phyloP scores from a whole-genome alignment of 2,329 filamentous ascomycete species.

The Fusarium stilboides region DNA sequence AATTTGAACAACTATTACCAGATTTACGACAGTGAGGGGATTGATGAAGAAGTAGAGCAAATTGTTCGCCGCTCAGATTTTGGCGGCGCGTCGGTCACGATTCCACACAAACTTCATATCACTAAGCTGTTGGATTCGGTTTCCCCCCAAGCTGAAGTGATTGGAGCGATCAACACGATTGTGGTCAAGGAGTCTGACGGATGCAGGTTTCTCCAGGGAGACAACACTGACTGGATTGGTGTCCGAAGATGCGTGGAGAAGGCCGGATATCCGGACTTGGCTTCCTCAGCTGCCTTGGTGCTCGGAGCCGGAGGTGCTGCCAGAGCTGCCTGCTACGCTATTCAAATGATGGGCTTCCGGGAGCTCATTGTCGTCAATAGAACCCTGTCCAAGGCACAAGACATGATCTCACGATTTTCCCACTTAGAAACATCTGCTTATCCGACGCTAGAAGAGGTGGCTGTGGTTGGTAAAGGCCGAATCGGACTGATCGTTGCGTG shows the following conservation, averaged over 20 bases:
- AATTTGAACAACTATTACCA: neutral
- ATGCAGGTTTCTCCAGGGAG: neutral
- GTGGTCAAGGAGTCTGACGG: neutral
- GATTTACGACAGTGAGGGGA: slow-evolving; percentile 15
- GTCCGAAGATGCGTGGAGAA: slow-evolving; percentile 13
- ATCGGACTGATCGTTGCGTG: neutral
- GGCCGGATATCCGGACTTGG: neutral
- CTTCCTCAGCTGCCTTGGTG: neutral
- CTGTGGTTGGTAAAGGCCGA: no score
- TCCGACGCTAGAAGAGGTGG: no score
- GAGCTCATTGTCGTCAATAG: slow-evolving; percentile 12
- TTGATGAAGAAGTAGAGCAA: slow-evolving; percentile 3
- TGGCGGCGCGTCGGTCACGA: slow-evolving; percentile 9
- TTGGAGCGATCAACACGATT: slow-evolving; percentile 8
- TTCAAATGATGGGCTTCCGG: neutral
- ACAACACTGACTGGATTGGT: slow-evolving; percentile 17
- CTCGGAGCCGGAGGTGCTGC: slow-evolving; percentile 10
- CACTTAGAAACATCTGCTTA: no score
- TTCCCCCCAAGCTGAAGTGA: neutral
- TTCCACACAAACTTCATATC: slow-evolving; percentile 24
- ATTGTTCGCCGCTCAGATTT: neutral
- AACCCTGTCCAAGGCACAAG: slow-evolving; percentile 1
- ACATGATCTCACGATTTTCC: no score
- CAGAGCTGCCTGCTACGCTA: slow-evolving; percentile 15
- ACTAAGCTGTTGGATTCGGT: neutral